These are phyloP conservation scores for Maudiozyma humilis DNA, from an alignment of 1,139 yeast genomes.

Conservation along the genomic window DNA sequence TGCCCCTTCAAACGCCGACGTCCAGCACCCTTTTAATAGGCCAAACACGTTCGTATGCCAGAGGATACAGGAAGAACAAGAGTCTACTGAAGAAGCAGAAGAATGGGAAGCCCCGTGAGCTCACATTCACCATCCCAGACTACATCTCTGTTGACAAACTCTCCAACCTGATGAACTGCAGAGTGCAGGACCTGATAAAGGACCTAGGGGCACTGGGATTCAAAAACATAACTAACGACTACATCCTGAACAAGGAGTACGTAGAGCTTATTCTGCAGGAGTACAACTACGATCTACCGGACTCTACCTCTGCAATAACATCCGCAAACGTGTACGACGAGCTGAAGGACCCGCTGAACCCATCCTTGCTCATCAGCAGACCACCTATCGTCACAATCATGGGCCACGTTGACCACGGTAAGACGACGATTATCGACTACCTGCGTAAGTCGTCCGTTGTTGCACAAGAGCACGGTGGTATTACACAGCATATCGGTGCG, in stretches of 20 bases:
- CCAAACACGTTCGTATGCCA: conserved; percentile 11
- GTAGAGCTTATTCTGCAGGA: conserved; percentile 85
- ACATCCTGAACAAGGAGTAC: conserved; percentile 76
- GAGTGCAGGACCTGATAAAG: conserved; percentile 50
- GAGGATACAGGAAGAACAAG: conserved; percentile 12
- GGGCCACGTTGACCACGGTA: conserved; percentile 99
- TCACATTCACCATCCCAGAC: conserved; percentile 52
- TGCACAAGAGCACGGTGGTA: conserved; percentile 86
- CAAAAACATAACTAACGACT: conserved; percentile 64
- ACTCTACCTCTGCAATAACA: conserved; percentile 35
- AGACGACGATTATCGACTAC: conserved; percentile 84
- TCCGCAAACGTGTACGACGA: conserved; percentile 38
- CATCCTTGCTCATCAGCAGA: conserved; percentile 47
- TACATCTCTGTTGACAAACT: conserved; percentile 69
- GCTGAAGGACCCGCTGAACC: conserved; percentile 36
- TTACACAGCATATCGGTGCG: conserved; percentile 97
- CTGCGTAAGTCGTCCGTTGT: conserved; percentile 79
- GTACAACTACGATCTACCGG: conserved; percentile 57
- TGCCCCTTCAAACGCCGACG: too few species aligned
- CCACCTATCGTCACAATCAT: conserved; percentile 95
- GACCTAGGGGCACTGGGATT: conserved; percentile 67
- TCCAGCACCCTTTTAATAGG: too few species aligned
- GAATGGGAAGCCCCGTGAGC: conserved; percentile 20
- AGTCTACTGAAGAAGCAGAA: conserved; percentile 5
- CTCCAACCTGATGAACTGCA: conserved; percentile 60